Conservation (phyloP, 2,329 filamentous ascomycete genomes). For the Chaetomiaceae sp. region DNA sequence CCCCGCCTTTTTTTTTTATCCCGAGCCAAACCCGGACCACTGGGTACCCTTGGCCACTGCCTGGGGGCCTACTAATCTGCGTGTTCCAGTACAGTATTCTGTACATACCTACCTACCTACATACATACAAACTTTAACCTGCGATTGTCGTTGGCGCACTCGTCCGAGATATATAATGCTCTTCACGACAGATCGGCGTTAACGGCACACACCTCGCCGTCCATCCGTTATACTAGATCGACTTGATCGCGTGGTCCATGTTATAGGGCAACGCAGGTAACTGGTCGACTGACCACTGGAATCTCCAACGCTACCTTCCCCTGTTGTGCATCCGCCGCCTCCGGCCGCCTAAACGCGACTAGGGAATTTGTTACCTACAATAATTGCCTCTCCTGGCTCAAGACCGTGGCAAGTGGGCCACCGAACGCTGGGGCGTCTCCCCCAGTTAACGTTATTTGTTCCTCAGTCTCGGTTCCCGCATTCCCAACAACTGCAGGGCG, state of each 20-base stretch:
- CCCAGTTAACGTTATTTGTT: neutral
- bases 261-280: neutral
- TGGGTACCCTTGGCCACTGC: neutral
- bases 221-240: too few relatives aligned
- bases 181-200: neutral
- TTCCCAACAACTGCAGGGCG: neutral
- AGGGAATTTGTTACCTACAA: neutral
- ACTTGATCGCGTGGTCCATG: too few relatives aligned
- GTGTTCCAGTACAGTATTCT: too few relatives aligned
- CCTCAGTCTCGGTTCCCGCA: conserved; percentile 2
- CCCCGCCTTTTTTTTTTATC: neutral
- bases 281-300: neutral
- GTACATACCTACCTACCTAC: too few relatives aligned
- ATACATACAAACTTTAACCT: neutral
- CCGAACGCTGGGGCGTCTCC: neutral
- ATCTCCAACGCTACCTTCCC: neutral
- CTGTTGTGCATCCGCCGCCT: neutral
- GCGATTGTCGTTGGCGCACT: neutral
- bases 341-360: neutral
- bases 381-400: conserved; percentile 3
- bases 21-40: neutral
- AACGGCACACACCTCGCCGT: too few relatives aligned
- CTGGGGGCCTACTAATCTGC: neutral
- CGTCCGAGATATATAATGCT: neutral
- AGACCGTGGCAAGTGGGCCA: conserved; percentile 5